Base-by-base conservation (phyloP, 2,329 filamentous ascomycete genomes). In the Verticillium longisporum region DNA sequence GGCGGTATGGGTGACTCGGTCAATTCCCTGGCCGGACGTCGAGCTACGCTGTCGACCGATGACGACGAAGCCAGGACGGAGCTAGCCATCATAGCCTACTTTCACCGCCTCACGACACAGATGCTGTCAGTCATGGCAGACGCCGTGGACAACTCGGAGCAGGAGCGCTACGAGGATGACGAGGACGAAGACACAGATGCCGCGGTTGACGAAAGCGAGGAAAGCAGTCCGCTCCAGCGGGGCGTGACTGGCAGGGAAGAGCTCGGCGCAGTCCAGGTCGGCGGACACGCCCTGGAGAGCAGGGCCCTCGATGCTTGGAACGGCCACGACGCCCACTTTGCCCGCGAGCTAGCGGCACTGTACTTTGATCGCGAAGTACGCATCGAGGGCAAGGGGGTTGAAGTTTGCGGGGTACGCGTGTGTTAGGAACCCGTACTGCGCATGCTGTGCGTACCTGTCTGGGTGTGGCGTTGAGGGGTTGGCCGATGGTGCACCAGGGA, bases 281-380 rank as follows among this genome's bases (percentile, higher is more conserved):
- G 82, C 64, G 85, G 83, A 65, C 86, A 87, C 32, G 85, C 89
- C 60, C 72, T 94, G 57, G 82, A 85, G 62, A 78, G 81, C 55
- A 89, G 94, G 86, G 91, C 91, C 0, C 80, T 95, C 21, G 91
- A 95, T 67, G 80, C 87, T 1, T 95, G 90, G 90, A 92, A 88
- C 70, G 78, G 82, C 36, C 78, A 78, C 15, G 91, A 94, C 70
- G 84, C 83, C n/a, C 78, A 78, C 2, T 94, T 93, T 69, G 82
- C 91, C 15, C 77, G 77, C 64, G 86, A 87, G 60, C 77, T 90
- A 58, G 77, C 84, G 55, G 79, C 73, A 64, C 74, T 83, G 65
- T 94, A 91, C 75, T 92, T 91, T 74, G 84, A 79, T 34, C 78
- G 87, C 15, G 73, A 79, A 56, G 86, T 86, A 10, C 80, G 80